These are phyloP conservation scores for Stachybotrys chartarum DNA, from an alignment of 2,329 filamentous ascomycete species.

Conservation along the genomic window DNA sequence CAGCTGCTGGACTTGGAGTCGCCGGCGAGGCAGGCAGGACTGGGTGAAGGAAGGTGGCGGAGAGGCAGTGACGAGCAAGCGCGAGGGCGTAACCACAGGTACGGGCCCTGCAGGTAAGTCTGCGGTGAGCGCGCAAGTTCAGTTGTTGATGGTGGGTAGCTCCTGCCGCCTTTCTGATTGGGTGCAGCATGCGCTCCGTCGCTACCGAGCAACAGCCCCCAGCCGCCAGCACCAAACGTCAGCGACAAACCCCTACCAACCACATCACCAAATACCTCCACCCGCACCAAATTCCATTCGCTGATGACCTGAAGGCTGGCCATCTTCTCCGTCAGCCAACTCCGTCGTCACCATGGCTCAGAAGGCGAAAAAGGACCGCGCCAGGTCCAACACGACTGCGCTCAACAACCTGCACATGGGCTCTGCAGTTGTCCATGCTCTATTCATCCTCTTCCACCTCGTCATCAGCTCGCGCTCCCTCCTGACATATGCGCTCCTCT, in stretches of 20 bases:
- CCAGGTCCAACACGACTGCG: slow-evolving; percentile 68
- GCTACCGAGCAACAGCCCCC: not conserved
- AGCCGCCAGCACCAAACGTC: too few relatives aligned
- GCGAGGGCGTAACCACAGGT: not conserved
- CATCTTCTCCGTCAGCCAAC: not conserved
- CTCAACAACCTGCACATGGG: slow-evolving; percentile 79
- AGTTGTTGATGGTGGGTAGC: not conserved
- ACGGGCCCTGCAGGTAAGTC: not conserved
- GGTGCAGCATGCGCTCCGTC: not conserved
- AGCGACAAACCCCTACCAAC: too few relatives aligned
- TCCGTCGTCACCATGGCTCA: slow-evolving; percentile 43
- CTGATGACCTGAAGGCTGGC: too few relatives aligned
- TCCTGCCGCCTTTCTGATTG: not conserved
- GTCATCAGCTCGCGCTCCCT: slow-evolving; percentile 58
- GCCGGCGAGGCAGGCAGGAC: not conserved
- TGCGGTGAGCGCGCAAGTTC: not conserved
- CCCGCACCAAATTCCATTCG: too few relatives aligned
- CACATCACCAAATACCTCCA: too few relatives aligned
- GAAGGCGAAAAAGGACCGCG: slow-evolving; percentile 58
- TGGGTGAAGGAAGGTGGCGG: not conserved
- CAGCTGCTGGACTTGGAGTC: not conserved
- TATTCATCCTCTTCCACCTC: slow-evolving; percentile 69
- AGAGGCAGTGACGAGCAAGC: not conserved
- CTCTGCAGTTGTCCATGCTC: slow-evolving; percentile 60
- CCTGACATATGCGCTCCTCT: slow-evolving; percentile 64